Conservation (phyloP, 179 eudicot genomes). For the Patellifolia procumbens region DNA sequence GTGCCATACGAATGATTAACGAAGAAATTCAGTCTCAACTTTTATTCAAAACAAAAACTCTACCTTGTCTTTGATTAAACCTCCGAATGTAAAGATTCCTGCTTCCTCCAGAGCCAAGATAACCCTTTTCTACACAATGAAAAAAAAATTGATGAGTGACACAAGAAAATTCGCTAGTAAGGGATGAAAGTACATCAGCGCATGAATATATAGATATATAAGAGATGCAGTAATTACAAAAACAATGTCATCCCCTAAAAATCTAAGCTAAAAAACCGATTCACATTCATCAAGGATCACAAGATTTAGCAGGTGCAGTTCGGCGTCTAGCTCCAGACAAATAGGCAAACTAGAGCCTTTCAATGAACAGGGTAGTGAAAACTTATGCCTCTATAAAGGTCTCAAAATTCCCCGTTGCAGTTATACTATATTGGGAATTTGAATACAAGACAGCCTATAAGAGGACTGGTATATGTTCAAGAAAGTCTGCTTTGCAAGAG, state of each 20-base stretch:
- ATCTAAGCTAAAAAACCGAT: neutral
- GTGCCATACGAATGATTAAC: neutral
- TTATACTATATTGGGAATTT: neutral
- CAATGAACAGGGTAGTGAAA: neutral
- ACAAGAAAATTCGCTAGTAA: constrained; percentile 7
- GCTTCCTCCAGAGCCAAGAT: constrained; percentile 77
- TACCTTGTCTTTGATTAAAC: constrained; percentile 88
- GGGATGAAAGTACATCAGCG: neutral
- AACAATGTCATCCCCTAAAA: neutral
- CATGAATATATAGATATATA: neutral
- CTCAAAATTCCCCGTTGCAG: neutral
- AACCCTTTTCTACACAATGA: constrained; percentile 66
- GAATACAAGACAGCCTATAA: neutral
- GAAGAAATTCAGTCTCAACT: neutral
- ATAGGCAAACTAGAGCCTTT: too few species aligned
- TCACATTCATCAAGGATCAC: neutral
- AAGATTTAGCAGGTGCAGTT: neutral
- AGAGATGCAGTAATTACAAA: neutral
- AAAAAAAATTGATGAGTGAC: constrained; percentile 14
- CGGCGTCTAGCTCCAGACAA: too few species aligned
- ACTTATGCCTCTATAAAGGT: too few species aligned
- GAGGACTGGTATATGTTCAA: neutral
- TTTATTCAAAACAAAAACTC: neutral
- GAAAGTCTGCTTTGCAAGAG: neutral
- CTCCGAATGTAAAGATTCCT: constrained; percentile 80